Evolutionary conservation across 805 yeast species (phyloP), one percentile per base, ranked within the genome.

Genomic region (Schwanniomyces polymorphus): DNA sequence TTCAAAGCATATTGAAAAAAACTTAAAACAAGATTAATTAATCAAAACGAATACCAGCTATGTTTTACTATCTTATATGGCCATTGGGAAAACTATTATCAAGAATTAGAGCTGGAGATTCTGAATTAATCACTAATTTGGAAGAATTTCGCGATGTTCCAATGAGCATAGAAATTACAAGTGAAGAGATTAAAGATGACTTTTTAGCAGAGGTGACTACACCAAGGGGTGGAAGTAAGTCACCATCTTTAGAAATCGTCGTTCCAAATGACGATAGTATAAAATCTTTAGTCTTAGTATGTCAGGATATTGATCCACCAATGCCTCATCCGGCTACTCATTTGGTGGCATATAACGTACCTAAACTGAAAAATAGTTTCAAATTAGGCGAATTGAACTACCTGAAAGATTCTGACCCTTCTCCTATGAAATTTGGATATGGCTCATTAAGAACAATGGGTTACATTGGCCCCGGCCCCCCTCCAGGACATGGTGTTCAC

Each of bases 271-370:
- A 38, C 6, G 39, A 27, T 6, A 48, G 8, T 11, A 42, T 51
- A 26, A 34, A 38, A 10, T 55, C 59, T 3, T 42, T 49, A 33
- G 51, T 49, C 6, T 1, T 55, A 5, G 23, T 53, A 21, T 41
- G 47, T 37, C 54, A 55, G 29, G 59, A 55, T 29, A 41, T 50
- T 12, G 59, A 51, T 42, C 45, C 45, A 9, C 59, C 59, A 4
- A 11, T 53, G n/a, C 43, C 38, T 7, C 23, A 18, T n/a, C 48
- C 59, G 2, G 38, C 45, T 17, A 47, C 46, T 10, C 57, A 55
- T 34, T 42, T 47, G 18, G 17, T 52, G 18, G 56, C 45, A 27
- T 53, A 53, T 29, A 41, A 49, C 21, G 47, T 55, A 18, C 45
- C 27, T 5, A 42, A 49, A 3, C 17, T 12, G 11, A 29, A n/a